phyloP scores from a whole-genome alignment of 2,329 filamentous ascomycete genomes.

The Cryphonectria carpinicola region DNA sequence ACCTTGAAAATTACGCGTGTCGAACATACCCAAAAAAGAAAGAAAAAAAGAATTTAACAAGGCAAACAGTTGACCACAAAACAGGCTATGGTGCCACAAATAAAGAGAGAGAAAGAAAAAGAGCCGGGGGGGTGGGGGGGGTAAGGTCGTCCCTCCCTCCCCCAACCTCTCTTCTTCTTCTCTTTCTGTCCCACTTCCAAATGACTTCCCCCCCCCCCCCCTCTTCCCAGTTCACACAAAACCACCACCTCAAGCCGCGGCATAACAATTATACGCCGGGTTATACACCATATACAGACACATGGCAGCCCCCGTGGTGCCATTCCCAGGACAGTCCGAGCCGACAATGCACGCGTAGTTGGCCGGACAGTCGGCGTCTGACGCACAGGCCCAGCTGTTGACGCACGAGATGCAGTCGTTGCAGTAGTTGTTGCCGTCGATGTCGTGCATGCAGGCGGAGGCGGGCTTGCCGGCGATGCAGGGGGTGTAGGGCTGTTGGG shows the following conservation, averaged over 20 bases:
- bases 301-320: conserved; percentile 6
- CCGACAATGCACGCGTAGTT: not conserved
- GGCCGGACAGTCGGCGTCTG: not conserved
- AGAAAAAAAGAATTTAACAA: not conserved
- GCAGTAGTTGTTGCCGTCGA: conserved; percentile 8
- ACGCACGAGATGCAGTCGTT: conserved; percentile 10
- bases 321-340: conserved; percentile 6
- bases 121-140: too few relatives aligned
- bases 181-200: too few relatives aligned
- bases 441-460: conserved; percentile 7
- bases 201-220: not conserved
- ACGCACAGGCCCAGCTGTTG: conserved; percentile 4
- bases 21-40: not conserved
- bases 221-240: not conserved
- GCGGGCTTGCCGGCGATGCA: not conserved
- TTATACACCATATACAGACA: conserved; percentile 16
- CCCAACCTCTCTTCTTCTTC: too few relatives aligned
- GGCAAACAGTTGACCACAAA: not conserved
- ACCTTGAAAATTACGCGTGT: not conserved
- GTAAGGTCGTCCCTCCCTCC: too few relatives aligned
- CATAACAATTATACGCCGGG: not conserved
- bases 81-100: not conserved
- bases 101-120: not conserved
- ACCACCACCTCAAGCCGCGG: not conserved
- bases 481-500: not conserved